phyloP scores from a whole-genome alignment of 2,329 filamentous ascomycete species.

The Fulvia fulva region DNA sequence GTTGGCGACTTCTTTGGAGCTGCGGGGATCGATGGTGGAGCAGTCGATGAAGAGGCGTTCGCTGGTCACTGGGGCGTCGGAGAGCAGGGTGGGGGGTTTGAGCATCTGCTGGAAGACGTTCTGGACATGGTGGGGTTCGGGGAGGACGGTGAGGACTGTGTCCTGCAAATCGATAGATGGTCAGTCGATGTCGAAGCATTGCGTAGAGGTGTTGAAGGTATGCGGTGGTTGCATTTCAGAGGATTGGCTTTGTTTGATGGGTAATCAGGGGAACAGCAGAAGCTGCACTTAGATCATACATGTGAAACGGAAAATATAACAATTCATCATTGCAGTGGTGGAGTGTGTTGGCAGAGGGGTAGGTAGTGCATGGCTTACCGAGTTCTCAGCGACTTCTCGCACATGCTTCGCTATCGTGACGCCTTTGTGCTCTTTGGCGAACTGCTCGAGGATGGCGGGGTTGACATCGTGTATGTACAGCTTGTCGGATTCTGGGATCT shows the following conservation, averaged over 20 bases:
- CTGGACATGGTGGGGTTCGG: conserved; percentile 83
- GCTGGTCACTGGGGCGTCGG: conserved; percentile 43
- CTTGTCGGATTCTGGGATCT: conserved; percentile 59
- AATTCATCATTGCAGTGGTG: conserved; percentile 44
- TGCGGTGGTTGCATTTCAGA: conserved; percentile 50
- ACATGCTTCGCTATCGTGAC: conserved; percentile 56
- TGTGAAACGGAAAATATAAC: conserved; percentile 42
- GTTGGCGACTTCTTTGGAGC: conserved; percentile 73
- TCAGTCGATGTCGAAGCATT: neutral
- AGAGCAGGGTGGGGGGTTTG: conserved; percentile 51
- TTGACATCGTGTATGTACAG: conserved; percentile 66
- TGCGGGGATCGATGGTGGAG: conserved; percentile 90
- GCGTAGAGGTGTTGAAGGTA: neutral
- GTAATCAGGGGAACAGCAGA: conserved; percentile 59
- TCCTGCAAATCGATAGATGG: conserved; percentile 56
- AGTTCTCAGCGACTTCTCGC: conserved; percentile 61
- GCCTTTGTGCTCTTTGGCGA: conserved; percentile 51
- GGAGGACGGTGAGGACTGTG: conserved; percentile 81
- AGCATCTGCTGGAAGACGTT: conserved; percentile 76
- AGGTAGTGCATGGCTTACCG: conserved; percentile 49
- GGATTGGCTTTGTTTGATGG: conserved; percentile 65
- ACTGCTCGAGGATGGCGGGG: conserved; percentile 51
- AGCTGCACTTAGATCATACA: conserved; percentile 70
- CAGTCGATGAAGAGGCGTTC: conserved; percentile 87
- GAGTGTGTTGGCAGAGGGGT: conserved; percentile 9